Evolutionary conservation across 176 grass and related monocot species (phyloP), one percentile per base, ranked within the genome.

Genomic region (Rhynchospora tenuis): DNA sequence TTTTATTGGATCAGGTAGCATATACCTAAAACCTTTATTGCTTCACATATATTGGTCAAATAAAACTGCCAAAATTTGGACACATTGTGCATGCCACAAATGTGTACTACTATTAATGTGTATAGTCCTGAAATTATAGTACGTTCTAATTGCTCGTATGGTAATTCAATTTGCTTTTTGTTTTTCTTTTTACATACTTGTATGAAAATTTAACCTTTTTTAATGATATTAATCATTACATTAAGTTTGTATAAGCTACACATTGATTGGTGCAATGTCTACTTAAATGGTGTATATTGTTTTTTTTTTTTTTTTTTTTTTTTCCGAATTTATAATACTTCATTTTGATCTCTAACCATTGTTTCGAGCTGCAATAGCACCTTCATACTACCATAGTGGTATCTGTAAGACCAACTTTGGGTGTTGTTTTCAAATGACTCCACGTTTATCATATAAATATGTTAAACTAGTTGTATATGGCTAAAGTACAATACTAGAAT

Each of bases 1-100:
- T 93, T 83, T 58, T 90, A 72, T 86, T 98, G 73, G 89, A 94
- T 91, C 89, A 95, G 92, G 95, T 98, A 91, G 67, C 28, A 51
- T 85, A 63, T 82, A 78, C 0, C 6, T 62, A 87, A 62, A 54
- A 80, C 44, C 1, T 66, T 76, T 15, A 7, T 52, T 55, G 48
- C 73, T 76, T 24, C 48, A 47, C 63, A 51, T 82, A n/a, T 83
- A 68, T 70, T 12, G 19, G 28, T 54, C 83, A 33, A 27, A 20
- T 56, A 50, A 16, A 19, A 2, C 33, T 85, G 64, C 27, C 4
- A 44, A 45, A 33, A 52, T 83, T 62, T 46, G 56, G 60, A 8
- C 63, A 72, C 20, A 9, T 38, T 50, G 45, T 56, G 46, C 6
- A 8, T 59, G 22, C 48, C 55, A 56, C 73, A 31, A 31, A 33